Base-by-base conservation (phyloP, 768 basidiomycete genomes). In the Boletus subcaerulescens region DNA sequence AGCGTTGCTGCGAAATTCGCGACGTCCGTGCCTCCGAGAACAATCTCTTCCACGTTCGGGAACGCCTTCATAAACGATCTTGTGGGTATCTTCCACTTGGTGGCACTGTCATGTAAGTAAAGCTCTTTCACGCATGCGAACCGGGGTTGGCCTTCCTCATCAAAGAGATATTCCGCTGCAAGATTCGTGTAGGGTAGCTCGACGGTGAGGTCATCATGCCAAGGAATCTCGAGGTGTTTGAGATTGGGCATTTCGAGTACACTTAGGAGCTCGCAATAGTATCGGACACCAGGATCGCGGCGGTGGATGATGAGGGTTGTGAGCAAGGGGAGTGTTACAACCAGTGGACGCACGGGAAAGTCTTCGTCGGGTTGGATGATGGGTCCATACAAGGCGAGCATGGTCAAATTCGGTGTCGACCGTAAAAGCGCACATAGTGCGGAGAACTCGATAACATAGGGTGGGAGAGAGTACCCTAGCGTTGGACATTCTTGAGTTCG, bases 221-320 rank as follows among this genome's bases (percentile, higher is more conserved):
- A 65, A 3, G 53, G 61, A 24, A 63, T 55, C 36, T 60, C 61
- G 26, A 65, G 56, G 24, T 14, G 52, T 41, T 45, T 53, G 26
- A 61, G 56, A 22, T 13, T 33, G 7, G 65, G 61, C 22, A 11
- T n/a, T 1, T 14, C 39, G 39, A 66, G 47, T 6, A 55, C 45
- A 7, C 51, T 56, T 11, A 63, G 39, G 39, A 60, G 54, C 20
- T 52, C 51, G 33, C 39, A 55, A 13, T 59, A 60, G 39, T 63
- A 65, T 38, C 60, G 51, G n/a, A 52, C 24, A 6, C 47, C 60
- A 2, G 60, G 55, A 14, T 51, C 47, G 20, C 48, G 53, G n/a
- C 58, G 61, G 44, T 60, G 55, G 32, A 66, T 46, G 47, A 63
- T 39, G 22, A 65, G 56, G 3, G 58, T 60, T 26, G 55, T 46